Base-by-base conservation (phyloP, 2,329 filamentous ascomycete genomes). In the Coniochaeta ligniaria region DNA sequence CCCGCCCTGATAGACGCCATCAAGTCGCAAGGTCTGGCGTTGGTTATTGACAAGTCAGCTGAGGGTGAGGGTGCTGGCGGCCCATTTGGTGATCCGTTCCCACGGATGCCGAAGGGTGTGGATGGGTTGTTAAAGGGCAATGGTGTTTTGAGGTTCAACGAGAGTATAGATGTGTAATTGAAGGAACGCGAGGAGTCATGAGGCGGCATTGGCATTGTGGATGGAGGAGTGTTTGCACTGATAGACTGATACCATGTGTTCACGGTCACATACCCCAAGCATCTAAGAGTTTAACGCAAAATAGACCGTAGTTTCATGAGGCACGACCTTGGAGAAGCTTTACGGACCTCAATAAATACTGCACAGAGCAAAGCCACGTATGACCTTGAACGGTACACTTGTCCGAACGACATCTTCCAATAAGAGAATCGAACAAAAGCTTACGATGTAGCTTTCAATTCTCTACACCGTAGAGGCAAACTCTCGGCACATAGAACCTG, bases 1-100 rank as follows among this genome's bases (percentile, higher is more conserved):
- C 95, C 95, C 0, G 91, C 93, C 2, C 82, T 99, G 55, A 88
- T 96, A 59, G 91, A 96, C 66, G 91, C 93, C 2, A 94, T 99
- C 76, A 98, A 98, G 75, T 92, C 92, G 28, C 90, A 96, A 57
- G 94, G 95, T 28, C 81, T 99, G 58, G 94, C 96, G 6, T 83
- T 99, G 41, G 93, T 99, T 17, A 89, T 91, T 58, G 94, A 99
- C 72, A 91, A 90, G 66, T 91, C 90, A 6, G 82, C 85, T 61
- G 84, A 88, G 64, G 67, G 72, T 57, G 75, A 67, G 50, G 73
- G 74, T 16, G 73, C 77, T 20, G 59, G 67, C 57, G 62, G 72
- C 64, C 68, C 75, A 54, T 69, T 77, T 68, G 71, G 71, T 64
- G 78, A 83, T 72, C 75, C 80, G 14, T 85, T 85, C 70, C 78